phyloP scores from a whole-genome alignment of 352 stramenopile genomes.

The Globisporangium irregulare region DNA sequence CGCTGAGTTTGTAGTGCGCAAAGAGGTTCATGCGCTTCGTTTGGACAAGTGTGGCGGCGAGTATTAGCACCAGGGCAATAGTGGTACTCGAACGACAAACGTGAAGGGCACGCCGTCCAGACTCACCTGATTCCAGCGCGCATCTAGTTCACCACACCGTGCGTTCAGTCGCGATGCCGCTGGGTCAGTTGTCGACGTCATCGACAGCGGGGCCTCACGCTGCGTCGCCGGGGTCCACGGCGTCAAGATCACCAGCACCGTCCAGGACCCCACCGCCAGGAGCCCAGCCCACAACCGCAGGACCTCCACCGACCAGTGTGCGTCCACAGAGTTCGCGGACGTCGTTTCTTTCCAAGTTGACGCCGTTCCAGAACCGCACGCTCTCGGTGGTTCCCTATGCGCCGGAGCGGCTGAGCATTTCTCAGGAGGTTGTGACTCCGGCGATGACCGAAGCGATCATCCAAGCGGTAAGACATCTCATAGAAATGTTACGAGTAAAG shows the following conservation, averaged over 20 bases:
- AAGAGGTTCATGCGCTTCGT: constrained; percentile 6
- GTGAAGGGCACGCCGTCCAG: neutral
- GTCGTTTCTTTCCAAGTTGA: constrained; percentile 51
- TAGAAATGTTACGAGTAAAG: too few species aligned
- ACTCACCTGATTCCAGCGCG: neutral
- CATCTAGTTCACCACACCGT: neutral
- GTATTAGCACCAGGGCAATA: neutral
- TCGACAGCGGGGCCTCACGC: neutral
- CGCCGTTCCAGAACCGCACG: constrained; percentile 34
- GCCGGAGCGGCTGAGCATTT: constrained; percentile 65
- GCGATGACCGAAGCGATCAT: constrained; percentile 42
- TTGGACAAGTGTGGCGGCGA: neutral
- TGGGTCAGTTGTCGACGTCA: neutral
- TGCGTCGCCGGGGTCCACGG: neutral
- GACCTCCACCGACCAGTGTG: neutral
- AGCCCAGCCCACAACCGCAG: neutral
- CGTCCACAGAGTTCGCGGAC: constrained; percentile 20
- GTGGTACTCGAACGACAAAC: neutral
- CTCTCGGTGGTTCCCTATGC: constrained; percentile 64
- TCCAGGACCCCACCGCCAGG: constrained; percentile 1
- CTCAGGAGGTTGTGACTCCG: constrained; percentile 41
- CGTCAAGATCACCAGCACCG: neutral
- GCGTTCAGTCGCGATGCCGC: neutral
- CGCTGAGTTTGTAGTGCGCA: neutral
- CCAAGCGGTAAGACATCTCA: constrained; percentile 27